Evolutionary conservation across 2,329 filamentous ascomycete species (phyloP).

Genomic region (Ceratocystis variospora): DNA sequence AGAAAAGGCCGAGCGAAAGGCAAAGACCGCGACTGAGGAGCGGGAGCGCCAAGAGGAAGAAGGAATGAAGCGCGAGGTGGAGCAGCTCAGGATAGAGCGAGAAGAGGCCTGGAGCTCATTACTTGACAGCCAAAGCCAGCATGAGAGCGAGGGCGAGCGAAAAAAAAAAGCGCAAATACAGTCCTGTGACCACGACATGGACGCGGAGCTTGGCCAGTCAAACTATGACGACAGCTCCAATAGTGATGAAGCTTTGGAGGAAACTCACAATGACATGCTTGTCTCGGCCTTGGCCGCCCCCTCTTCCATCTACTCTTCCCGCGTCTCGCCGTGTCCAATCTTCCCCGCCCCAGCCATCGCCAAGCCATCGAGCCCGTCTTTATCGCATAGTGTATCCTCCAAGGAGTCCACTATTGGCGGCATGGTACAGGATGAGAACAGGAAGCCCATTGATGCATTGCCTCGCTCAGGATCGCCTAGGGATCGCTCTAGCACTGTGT

Average conservation of each 20-base stretch:
- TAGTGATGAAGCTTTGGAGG: background rate
- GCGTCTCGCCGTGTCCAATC: constrained; percentile 1
- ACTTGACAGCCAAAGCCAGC: background rate
- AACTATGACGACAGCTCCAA: background rate
- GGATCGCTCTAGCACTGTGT: constrained; percentile 33
- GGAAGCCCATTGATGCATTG: background rate
- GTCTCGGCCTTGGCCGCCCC: background rate
- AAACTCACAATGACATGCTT: background rate
- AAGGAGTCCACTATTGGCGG: background rate
- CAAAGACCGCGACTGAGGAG: background rate
- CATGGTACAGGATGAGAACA: background rate
- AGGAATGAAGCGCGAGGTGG: constrained; percentile 19
- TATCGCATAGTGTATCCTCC: constrained; percentile 18
- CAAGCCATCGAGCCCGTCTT: constrained; percentile 7
- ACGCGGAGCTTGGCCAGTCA: background rate
- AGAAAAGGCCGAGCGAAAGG: background rate
- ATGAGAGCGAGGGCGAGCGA: background rate
- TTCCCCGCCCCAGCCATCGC: constrained; percentile 4
- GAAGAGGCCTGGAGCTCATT: constrained; percentile 4
- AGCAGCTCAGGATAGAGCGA: constrained; percentile 13
- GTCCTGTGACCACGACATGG: background rate
- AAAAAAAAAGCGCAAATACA: background rate
- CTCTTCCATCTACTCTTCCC: constrained; percentile 4
- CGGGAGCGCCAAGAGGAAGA: constrained; percentile 8
- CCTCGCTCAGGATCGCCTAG: constrained; percentile 21